A percentile compares a stretch with the other conserved stretches of the same genome.
Conservation (phyloP, 2,329 filamentous ascomycete genomes). For the Curvularia lunata region DNA sequence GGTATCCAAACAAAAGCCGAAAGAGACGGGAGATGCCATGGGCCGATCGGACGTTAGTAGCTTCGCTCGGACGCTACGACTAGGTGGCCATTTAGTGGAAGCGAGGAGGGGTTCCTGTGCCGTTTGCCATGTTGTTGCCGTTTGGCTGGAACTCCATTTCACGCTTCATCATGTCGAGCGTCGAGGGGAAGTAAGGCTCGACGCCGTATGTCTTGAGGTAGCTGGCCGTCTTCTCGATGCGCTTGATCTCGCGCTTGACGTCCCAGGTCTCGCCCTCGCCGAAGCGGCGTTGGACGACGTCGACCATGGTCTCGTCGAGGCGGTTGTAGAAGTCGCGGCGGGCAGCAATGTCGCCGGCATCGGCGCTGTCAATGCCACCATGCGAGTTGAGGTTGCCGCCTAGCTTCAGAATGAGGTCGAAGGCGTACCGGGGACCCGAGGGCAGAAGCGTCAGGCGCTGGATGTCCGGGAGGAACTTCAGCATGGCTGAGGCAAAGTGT, state of each 20-base stretch:
- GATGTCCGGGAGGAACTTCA: constrained; percentile 62
- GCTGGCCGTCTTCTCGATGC: constrained; percentile 62
- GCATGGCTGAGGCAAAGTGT: constrained; percentile 61
- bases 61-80: constrained; percentile 18
- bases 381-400: constrained; percentile 63
- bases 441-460: constrained; percentile 57
- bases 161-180: constrained; percentile 57
- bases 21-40: not conserved
- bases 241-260: constrained; percentile 60
- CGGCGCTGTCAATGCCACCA: constrained; percentile 58
- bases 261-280: constrained; percentile 60
- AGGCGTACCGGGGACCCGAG: constrained; percentile 57
- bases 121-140: constrained; percentile 33
- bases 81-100: constrained; percentile 39
- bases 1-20: not conserved
- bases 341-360: constrained; percentile 56
- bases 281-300: constrained; percentile 59
- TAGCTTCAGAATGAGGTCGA: constrained; percentile 62
- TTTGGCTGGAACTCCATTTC: constrained; percentile 46
- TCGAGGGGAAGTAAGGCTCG: constrained; percentile 61
- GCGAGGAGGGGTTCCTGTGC: constrained; percentile 43
- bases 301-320: constrained; percentile 59
- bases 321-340: constrained; percentile 58
- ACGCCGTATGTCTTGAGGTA: constrained; percentile 60
- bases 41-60: not conserved